A percentile compares a stretch with the other conserved stretches of the same genome.
phyloP scores from a whole-genome alignment of 2,329 filamentous ascomycete species.

The Fusarium paranaense region DNA sequence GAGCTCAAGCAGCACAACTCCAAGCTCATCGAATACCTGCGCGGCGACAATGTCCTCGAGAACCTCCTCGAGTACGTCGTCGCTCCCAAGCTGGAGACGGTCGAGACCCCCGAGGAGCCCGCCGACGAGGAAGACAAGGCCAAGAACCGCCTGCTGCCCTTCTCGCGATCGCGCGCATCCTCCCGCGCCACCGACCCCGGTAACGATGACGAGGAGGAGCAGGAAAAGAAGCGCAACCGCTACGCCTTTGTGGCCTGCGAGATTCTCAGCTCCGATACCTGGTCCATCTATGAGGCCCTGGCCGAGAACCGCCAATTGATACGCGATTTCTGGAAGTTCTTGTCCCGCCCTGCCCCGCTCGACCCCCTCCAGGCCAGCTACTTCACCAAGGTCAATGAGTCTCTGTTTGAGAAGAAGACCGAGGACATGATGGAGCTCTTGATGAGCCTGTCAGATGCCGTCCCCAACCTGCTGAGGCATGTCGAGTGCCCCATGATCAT shows the following conservation, averaged over 20 bases:
- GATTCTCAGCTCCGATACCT: constrained; percentile 93
- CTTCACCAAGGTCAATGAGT: constrained; percentile 98
- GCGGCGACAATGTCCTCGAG: constrained; percentile 86
- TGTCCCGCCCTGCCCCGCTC: constrained; percentile 84
- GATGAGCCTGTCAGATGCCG: constrained; percentile 83
- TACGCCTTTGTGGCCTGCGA: constrained; percentile 95
- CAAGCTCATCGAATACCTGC: constrained; percentile 95
- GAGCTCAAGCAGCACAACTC: constrained; percentile 98
- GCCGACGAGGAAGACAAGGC: constrained; percentile 64
- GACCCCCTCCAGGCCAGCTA: constrained; percentile 96
- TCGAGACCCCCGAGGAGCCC: constrained; percentile 64
- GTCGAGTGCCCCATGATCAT: constrained; percentile 99
- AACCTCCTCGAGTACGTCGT: constrained; percentile 92
- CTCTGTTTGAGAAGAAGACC: constrained; percentile 97
- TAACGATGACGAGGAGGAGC: constrained; percentile 74
- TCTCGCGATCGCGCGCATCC: constrained; percentile 65
- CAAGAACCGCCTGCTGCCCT: constrained; percentile 57
- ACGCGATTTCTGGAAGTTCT: constrained; percentile 89
- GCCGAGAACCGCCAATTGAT: constrained; percentile 85
- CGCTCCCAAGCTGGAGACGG: constrained; percentile 75
- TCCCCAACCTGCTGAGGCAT: constrained; percentile 88
- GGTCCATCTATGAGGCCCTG: constrained; percentile 94
- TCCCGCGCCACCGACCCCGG: constrained; percentile 62
- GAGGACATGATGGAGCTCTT: constrained; percentile 95
- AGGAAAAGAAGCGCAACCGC: constrained; percentile 90